These are phyloP conservation scores for Termitomyces sp. DNA, from an alignment of 768 basidiomycete genomes.

Conservation along the genomic window DNA sequence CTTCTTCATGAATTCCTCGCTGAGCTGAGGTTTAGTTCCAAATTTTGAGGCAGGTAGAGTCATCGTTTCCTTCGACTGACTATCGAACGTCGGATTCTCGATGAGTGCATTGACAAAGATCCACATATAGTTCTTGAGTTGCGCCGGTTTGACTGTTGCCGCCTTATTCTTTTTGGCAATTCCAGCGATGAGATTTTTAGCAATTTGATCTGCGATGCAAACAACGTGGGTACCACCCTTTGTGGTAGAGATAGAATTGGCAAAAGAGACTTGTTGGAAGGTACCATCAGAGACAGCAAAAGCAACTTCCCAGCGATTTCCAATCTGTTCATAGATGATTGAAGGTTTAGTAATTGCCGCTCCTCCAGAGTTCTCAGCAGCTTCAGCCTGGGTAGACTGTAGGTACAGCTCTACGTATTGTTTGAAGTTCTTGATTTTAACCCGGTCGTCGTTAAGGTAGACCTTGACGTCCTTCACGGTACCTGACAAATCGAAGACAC, in stretches of 20 bases:
- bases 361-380: constrained; percentile 68
- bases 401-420: constrained; percentile 95
- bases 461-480: constrained; percentile 92
- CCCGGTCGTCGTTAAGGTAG: constrained; percentile 82
- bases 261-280: constrained; percentile 94
- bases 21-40: constrained; percentile 75
- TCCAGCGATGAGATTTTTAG: constrained; percentile 73
- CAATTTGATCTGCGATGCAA: constrained; percentile 80
- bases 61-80: constrained; percentile 96
- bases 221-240: constrained; percentile 96
- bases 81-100: constrained; percentile 98
- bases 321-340: constrained; percentile 76
- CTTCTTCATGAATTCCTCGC: constrained; percentile 96
- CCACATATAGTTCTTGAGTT: constrained; percentile 98
- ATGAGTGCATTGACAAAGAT: constrained; percentile 94
- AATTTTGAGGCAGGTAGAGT: constrained; percentile 87
- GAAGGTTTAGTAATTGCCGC: constrained; percentile 72
- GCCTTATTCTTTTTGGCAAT: constrained; percentile 98
- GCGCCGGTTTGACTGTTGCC: constrained; percentile 86
- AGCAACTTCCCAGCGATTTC: constrained; percentile 88
- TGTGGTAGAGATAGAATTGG: constrained; percentile 93
- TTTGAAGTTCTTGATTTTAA: constrained; percentile 95
- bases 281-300: constrained; percentile 91
- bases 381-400: constrained; percentile 65
- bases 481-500: constrained; percentile 97